Evolutionary conservation across 2,329 filamentous ascomycete species (phyloP).

Genomic region (Penicillium sp.): DNA sequence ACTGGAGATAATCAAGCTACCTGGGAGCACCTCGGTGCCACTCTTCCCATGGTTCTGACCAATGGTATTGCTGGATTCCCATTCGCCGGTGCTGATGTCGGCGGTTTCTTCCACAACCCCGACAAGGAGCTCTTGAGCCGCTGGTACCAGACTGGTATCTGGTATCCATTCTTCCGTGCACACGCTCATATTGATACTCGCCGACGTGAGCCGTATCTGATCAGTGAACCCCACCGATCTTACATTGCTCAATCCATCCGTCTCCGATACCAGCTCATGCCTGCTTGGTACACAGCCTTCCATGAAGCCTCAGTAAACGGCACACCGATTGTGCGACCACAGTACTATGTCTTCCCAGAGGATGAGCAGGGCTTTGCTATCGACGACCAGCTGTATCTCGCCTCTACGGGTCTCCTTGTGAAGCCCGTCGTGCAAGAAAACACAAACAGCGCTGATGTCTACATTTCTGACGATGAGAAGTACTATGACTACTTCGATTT

Average conservation of each 20-base stretch:
- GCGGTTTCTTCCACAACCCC: slow-evolving; percentile 97
- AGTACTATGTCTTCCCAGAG: slow-evolving; percentile 87
- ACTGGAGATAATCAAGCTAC: slow-evolving; percentile 95
- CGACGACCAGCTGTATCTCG: slow-evolving; percentile 92
- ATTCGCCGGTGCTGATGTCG: slow-evolving; percentile 92
- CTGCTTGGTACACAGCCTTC: slow-evolving; percentile 96
- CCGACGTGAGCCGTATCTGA: slow-evolving; percentile 87
- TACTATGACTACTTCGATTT: slow-evolving; percentile 98
- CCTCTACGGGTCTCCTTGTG: slow-evolving; percentile 82
- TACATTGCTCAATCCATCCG: slow-evolving; percentile 88
- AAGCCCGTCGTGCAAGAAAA: slow-evolving; percentile 86
- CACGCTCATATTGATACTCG: slow-evolving; percentile 97
- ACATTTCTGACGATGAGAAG: slow-evolving; percentile 82
- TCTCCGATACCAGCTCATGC: slow-evolving; percentile 84
- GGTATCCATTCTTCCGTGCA: slow-evolving; percentile 97
- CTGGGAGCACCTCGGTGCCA: slow-evolving; percentile 87
- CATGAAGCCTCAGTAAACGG: slow-evolving; percentile 81
- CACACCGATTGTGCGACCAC: slow-evolving; percentile 83
- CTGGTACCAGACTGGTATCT: slow-evolving; percentile 96
- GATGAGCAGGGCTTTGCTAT: slow-evolving; percentile 86
- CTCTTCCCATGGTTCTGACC: slow-evolving; percentile 90
- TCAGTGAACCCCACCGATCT: slow-evolving; percentile 77
- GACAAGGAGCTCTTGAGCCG: slow-evolving; percentile 86
- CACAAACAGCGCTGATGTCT: slow-evolving; percentile 72
- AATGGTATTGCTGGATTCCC: slow-evolving; percentile 92